These are phyloP conservation scores for Endotrypanum monterogeii DNA, from an alignment of 208 protist species.

Conservation along the genomic window DNA sequence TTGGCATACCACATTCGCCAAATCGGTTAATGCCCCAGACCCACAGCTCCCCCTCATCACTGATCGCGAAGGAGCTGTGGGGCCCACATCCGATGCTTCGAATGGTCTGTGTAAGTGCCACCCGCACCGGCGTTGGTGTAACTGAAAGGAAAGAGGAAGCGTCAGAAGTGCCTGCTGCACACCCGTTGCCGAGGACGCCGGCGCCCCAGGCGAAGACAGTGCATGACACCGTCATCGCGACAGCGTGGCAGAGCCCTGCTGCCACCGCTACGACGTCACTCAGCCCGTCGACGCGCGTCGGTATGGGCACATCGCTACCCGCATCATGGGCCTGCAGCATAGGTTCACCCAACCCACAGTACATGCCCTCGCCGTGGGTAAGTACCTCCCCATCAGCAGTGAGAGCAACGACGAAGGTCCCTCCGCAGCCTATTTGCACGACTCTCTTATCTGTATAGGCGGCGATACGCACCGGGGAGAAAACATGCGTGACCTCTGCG, in stretches of 20 bases:
- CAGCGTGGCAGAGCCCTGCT: conserved; percentile 64
- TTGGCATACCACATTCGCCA: conserved; percentile 51
- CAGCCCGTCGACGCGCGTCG: conserved; percentile 32
- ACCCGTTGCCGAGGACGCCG: conserved; percentile 49
- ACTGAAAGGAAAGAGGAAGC: not conserved
- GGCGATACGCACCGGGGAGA: conserved; percentile 46
- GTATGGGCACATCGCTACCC: conserved; percentile 11
- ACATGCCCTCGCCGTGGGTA: conserved; percentile 57
- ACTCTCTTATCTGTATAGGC: conserved; percentile 34
- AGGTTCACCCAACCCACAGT: conserved; percentile 39
- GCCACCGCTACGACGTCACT: conserved; percentile 48
- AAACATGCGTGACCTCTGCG: conserved; percentile 15
- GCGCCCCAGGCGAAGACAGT: conserved; percentile 72
- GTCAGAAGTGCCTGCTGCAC: not conserved
- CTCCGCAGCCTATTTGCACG: conserved; percentile 77
- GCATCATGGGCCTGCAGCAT: not conserved
- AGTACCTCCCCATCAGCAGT: conserved; percentile 57
- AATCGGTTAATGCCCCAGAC: conserved; percentile 74
- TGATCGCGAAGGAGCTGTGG: conserved; percentile 71
- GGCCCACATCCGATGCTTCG: conserved; percentile 67
- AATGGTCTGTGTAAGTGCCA: conserved; percentile 54
- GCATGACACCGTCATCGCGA: conserved; percentile 54
- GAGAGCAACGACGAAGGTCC: conserved; percentile 64
- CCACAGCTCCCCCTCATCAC: conserved; percentile 57
- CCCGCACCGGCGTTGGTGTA: conserved; percentile 37